A percentile compares a stretch with the other conserved stretches of the same genome.
Evolutionary conservation across 1,284 basidiomycete genomes (phyloP).

Genomic region (Trichosporon asahii): DNA sequence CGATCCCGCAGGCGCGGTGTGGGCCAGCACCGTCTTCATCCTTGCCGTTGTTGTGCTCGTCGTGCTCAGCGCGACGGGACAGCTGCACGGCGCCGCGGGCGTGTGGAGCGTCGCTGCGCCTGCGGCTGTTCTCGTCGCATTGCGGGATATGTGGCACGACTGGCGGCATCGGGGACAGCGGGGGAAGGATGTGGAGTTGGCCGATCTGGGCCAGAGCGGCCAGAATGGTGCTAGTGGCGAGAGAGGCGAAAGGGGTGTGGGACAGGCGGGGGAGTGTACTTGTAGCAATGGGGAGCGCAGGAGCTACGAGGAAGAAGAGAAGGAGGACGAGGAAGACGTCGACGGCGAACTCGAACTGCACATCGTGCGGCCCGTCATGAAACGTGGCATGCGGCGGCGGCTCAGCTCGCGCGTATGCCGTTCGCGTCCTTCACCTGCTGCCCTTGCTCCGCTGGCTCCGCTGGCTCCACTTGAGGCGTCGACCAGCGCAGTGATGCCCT

Average conservation of each 20-base stretch:
- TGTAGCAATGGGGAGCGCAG: neutral
- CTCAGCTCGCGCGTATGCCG: neutral
- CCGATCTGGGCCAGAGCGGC: neutral
- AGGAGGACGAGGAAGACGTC: constrained; percentile 15
- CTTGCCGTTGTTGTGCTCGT: constrained; percentile 60
- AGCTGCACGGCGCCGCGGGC: constrained; percentile 64
- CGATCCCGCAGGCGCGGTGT: constrained; percentile 57
- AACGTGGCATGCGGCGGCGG: neutral
- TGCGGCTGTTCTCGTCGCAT: constrained; percentile 69
- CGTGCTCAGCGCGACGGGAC: constrained; percentile 57
- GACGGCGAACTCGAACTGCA: neutral
- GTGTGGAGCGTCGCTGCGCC: constrained; percentile 72
- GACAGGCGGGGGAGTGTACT: neutral
- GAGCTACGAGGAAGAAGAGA: neutral
- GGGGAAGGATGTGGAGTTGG: constrained; percentile 3
- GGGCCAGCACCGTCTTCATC: constrained; percentile 55
- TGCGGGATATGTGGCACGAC: constrained; percentile 67
- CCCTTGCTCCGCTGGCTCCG: constrained; percentile 26
- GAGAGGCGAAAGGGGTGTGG: neutral
- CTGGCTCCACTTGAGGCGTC: constrained; percentile 25
- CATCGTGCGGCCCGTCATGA: neutral
- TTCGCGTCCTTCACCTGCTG: neutral
- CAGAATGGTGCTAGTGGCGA: too few relatives aligned
- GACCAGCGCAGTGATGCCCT: too few relatives aligned
- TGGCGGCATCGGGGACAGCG: neutral